Evolutionary conservation across 306 rosid genomes (phyloP), one percentile per base, ranked within the genome.

Genomic region (Chamaecrista fasciculata): DNA sequence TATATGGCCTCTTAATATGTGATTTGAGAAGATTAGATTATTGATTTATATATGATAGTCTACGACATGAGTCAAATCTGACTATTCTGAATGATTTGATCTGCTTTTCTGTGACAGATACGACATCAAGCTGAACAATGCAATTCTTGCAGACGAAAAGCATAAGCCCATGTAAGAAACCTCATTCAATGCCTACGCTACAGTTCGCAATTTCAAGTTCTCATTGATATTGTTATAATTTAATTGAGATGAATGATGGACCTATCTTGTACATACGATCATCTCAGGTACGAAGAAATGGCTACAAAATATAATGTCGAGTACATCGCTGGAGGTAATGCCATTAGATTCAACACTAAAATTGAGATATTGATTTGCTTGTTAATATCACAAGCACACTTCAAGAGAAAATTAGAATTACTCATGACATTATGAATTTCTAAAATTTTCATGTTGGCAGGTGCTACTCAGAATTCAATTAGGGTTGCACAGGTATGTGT

Each of bases 241-340:
- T 29, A 16, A 26, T 11, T 39, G 73, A 19, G 2, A 16, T 33
- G 43, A 58, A 58, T 25, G 29, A 3, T 1, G 25, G 15, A 58
- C n/a, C 43, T 29, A 58, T 31, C 63, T 31, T 4, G 8, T 8
- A 26, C 49, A n/a, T 53, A 44, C 8, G 19, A 50, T 69, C 25
- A 25, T 74, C 64, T 34, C 81, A 94, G 97, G 95, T 90, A 86
- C 0, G 97, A 88, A 0, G 97, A 90, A 75, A 29, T 88, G 87
- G 64, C 88, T 53, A 39, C 79, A 69, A 85, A 86, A 18, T 39
- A 52, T 62, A 85, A 79, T 8, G 98, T 90, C 76, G 98, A 90
- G 75, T 94, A 83, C 72, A 94, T 86, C 72, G 98, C 97, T 65
- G 98, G 98, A 91, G 98, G 98, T 94, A 82, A 71, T 57, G 43